phyloP scores from a whole-genome alignment of 441 rosid species.

The Aquilaria agallochum region DNA sequence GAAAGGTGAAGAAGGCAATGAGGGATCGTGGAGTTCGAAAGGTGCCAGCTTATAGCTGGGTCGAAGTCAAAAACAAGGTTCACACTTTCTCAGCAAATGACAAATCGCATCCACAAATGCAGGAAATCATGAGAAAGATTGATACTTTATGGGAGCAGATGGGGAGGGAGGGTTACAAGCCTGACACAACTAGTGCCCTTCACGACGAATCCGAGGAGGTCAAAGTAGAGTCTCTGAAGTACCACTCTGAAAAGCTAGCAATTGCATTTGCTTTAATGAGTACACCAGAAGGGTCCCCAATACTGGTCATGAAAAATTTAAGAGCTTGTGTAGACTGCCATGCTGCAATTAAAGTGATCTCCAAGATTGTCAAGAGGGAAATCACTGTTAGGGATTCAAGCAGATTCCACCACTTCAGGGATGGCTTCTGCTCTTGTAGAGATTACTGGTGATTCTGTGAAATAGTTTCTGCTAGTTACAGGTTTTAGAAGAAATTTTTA shows the following conservation, averaged over 20 bases:
- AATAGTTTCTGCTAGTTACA: not conserved
- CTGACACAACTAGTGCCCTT: slow-evolving; percentile 67
- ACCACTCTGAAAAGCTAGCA: slow-evolving; percentile 76
- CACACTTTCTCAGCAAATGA: slow-evolving; percentile 68
- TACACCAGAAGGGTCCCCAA: slow-evolving; percentile 60
- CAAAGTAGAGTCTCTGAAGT: slow-evolving; percentile 65
- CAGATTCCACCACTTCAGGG: slow-evolving; percentile 76
- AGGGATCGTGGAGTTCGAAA: slow-evolving; percentile 69
- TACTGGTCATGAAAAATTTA: slow-evolving; percentile 72
- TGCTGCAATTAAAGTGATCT: slow-evolving; percentile 65
- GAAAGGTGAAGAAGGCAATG: slow-evolving; percentile 71
- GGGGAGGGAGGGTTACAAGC: slow-evolving; percentile 62
- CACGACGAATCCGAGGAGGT: slow-evolving; percentile 56
- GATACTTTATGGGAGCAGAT: slow-evolving; percentile 42
- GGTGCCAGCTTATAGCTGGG: slow-evolving; percentile 77
- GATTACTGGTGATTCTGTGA: slow-evolving; percentile 59
- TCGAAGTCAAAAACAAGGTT: slow-evolving; percentile 56
- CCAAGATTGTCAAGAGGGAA: slow-evolving; percentile 60
- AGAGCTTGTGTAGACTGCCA: slow-evolving; percentile 81
- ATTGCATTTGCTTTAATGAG: slow-evolving; percentile 76
- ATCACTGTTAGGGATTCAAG: slow-evolving; percentile 76
- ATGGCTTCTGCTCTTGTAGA: slow-evolving; percentile 69
- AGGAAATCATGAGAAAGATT: slow-evolving; percentile 48
- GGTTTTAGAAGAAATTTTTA: too few species aligned
- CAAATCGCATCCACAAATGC: slow-evolving; percentile 44